phyloP scores from a whole-genome alignment of 805 yeast genomes.

The Metschnikowia shivogae region DNA sequence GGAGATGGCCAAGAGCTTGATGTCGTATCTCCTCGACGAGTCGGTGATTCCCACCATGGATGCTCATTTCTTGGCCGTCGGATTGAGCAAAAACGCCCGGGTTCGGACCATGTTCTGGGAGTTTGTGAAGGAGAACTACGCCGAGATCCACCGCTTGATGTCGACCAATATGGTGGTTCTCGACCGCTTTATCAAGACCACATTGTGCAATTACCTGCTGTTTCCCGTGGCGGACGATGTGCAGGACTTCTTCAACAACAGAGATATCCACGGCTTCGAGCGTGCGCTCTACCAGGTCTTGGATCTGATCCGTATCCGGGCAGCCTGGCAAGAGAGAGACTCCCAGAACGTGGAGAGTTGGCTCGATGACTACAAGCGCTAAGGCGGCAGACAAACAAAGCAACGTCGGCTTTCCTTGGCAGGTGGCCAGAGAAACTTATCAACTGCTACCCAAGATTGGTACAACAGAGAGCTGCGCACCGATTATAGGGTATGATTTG shows the following conservation, averaged over 20 bases:
- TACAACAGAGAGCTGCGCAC: no score
- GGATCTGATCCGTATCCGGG: conserved; percentile 49
- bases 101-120: conserved; percentile 46
- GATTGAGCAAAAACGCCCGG: conserved; percentile 44
- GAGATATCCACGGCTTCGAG: conserved; percentile 53
- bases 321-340: conserved; percentile 50
- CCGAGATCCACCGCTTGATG: conserved; percentile 39
- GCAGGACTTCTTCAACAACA: conserved; percentile 39
- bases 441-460: no score
- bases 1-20: conserved; percentile 31
- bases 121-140: conserved; percentile 47
- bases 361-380: conserved; percentile 23
- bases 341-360: conserved; percentile 38
- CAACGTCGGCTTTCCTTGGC: no score
- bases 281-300: conserved; percentile 49
- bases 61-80: conserved; percentile 45
- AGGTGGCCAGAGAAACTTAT: no score
- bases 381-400: no score
- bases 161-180: conserved; percentile 48
- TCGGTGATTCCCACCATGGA: conserved; percentile 56
- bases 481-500: no score
- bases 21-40: conserved; percentile 39
- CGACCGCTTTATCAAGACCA: conserved; percentile 42
- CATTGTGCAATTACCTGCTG: conserved; percentile 33
- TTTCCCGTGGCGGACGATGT: conserved; percentile 25